These are phyloP conservation scores for Penicillium sp. DNA, from an alignment of 2,329 filamentous ascomycete genomes.

Conservation along the genomic window DNA sequence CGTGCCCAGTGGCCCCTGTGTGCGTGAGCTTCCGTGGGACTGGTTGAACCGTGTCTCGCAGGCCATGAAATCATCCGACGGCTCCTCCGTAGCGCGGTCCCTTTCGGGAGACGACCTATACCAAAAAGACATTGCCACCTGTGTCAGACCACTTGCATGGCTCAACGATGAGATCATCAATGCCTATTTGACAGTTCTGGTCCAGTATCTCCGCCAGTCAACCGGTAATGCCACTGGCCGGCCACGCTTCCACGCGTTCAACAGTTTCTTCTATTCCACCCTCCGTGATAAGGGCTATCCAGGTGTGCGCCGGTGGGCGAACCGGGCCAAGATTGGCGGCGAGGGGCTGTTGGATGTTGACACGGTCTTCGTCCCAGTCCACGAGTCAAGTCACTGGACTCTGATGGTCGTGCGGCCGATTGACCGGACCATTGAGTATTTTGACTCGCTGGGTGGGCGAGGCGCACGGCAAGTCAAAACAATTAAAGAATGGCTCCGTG, in stretches of 20 bases:
- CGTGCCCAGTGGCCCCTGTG: slow-evolving; percentile 29
- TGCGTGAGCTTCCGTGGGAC: slow-evolving; percentile 34
- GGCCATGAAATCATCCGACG: slow-evolving; percentile 28
- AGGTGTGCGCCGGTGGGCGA: slow-evolving; percentile 44
- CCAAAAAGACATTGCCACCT: slow-evolving; percentile 37
- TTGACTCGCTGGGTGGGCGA: slow-evolving; percentile 44
- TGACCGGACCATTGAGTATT: slow-evolving; percentile 47
- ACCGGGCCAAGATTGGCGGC: slow-evolving; percentile 48
- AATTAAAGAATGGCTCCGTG: slow-evolving; percentile 43
- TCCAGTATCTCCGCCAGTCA: slow-evolving; percentile 37
- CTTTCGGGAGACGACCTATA: slow-evolving; percentile 38
- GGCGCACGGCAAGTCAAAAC: slow-evolving; percentile 33
- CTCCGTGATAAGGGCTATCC: slow-evolving; percentile 42
- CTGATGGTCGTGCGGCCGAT: slow-evolving; percentile 46
- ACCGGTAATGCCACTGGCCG: slow-evolving; percentile 33
- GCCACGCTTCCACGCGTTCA: slow-evolving; percentile 45
- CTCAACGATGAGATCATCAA: slow-evolving; percentile 50
- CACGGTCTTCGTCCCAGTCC: slow-evolving; percentile 49
- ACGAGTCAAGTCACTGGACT: slow-evolving; percentile 49
- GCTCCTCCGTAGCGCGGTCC: slow-evolving; percentile 31
- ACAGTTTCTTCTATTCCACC: slow-evolving; percentile 46
- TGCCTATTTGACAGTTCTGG: slow-evolving; percentile 43
- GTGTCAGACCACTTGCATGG: slow-evolving; percentile 38
- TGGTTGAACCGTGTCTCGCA: slow-evolving; percentile 37
- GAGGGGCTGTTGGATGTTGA: slow-evolving; percentile 45